Conservation (phyloP, 202 grass and related monocot species). For the Saccharum hybrid region DNA sequence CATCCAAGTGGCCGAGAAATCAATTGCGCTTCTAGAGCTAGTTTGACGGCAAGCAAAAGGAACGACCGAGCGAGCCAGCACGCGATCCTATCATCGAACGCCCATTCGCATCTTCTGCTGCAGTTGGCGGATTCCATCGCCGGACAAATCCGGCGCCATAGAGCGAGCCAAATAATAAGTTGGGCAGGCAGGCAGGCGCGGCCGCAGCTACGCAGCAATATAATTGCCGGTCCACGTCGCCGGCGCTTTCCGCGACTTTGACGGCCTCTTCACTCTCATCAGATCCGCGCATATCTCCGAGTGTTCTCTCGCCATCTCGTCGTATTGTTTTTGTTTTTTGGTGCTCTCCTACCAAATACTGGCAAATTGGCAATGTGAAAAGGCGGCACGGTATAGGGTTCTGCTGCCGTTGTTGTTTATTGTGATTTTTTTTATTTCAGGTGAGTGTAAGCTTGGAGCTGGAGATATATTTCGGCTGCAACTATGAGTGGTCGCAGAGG, state of each 20-base stretch:
- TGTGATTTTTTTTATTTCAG: not conserved
- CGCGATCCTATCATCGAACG: not conserved
- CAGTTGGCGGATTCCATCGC: conserved; percentile 17
- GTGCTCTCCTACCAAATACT: not conserved
- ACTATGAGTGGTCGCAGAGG: not conserved
- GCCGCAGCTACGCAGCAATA: not conserved
- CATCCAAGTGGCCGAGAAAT: conserved; percentile 4
- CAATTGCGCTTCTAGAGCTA: conserved; percentile 10
- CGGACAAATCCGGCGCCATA: conserved; percentile 4
- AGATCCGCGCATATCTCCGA: conserved; percentile 47
- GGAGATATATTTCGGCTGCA: not conserved
- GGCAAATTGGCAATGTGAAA: not conserved
- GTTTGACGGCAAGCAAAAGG: not conserved
- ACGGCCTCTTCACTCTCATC: conserved; percentile 33
- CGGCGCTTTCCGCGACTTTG: conserved; percentile 36
- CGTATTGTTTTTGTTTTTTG: not conserved
- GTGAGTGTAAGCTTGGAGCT: not conserved
- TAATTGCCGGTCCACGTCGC: conserved; percentile 34
- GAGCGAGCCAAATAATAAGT: conserved; percentile 29
- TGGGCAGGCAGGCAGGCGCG: conserved; percentile 13
- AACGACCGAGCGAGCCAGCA: not conserved
- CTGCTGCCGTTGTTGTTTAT: not conserved
- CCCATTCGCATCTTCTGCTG: not conserved
- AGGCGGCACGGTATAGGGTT: not conserved
- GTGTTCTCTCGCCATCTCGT: not conserved